These are phyloP conservation scores for Globisporangium abappressorium DNA, from an alignment of 352 stramenopile species.

Conservation along the genomic window DNA sequence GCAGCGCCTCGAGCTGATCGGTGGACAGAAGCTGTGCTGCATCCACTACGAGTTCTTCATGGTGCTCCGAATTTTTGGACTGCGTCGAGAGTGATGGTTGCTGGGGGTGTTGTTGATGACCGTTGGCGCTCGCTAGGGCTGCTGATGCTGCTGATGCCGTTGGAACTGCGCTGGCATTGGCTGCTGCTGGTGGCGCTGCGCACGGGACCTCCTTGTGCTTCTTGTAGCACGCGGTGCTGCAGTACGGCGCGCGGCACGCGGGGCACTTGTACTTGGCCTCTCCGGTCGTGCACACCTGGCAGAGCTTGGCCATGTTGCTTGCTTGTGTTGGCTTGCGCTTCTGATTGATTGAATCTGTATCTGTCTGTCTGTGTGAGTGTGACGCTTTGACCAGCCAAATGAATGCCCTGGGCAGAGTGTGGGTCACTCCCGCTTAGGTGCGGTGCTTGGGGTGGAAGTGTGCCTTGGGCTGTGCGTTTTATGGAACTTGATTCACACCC, in stretches of 20 bases:
- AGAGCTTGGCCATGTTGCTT: constrained; percentile 42
- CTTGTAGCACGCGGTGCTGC: constrained; percentile 77
- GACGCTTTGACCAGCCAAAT: constrained; percentile 11
- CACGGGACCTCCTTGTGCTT: constrained; percentile 73
- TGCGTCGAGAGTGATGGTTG: constrained; percentile 7
- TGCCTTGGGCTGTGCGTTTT: neutral
- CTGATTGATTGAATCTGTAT: neutral
- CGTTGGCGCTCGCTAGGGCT: neutral
- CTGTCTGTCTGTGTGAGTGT: constrained; percentile 12
- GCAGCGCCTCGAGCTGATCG: constrained; percentile 48
- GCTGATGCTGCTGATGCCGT: constrained; percentile 10
- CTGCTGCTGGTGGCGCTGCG: constrained; percentile 11
- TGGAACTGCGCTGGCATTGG: neutral
- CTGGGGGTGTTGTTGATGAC: neutral
- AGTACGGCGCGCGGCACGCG: constrained; percentile 66
- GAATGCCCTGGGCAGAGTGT: neutral
- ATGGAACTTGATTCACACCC: neutral
- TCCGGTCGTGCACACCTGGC: constrained; percentile 42
- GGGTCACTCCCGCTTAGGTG: neutral
- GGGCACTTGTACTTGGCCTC: constrained; percentile 87
- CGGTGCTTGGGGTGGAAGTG: constrained; percentile 2
- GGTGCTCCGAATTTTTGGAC: constrained; percentile 7
- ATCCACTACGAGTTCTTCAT: constrained; percentile 31
- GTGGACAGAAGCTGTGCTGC: constrained; percentile 39
- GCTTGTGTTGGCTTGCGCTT: constrained; percentile 1